phyloP scores from a whole-genome alignment of 2,329 filamentous ascomycete species.

The Pseudocercospora fuligena region DNA sequence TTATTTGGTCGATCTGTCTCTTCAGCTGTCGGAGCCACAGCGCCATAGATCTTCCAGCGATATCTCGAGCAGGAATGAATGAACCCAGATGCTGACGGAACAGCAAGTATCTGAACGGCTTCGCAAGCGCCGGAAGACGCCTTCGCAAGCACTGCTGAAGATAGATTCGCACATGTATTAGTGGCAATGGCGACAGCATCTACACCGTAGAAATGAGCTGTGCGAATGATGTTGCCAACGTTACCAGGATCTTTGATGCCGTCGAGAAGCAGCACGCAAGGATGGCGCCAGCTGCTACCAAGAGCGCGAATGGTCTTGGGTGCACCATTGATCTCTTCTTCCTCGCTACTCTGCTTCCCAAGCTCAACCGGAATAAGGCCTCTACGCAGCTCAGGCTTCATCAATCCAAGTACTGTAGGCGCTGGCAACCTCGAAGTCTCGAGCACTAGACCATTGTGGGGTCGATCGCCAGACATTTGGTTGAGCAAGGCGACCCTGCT shows the following conservation, averaged over 20 bases:
- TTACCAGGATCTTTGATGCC: constrained; percentile 83
- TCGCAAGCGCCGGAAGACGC: constrained; percentile 88
- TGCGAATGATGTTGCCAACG: constrained; percentile 84
- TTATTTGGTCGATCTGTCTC: background rate
- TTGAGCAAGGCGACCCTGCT: constrained; percentile 60
- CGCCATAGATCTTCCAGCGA: constrained; percentile 85
- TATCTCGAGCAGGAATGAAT: constrained; percentile 67
- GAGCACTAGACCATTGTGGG: constrained; percentile 88
- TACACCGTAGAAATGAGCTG: constrained; percentile 87
- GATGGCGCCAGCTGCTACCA: constrained; percentile 58
- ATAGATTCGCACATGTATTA: constrained; percentile 72
- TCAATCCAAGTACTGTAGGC: constrained; percentile 40
- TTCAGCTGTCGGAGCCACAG: constrained; percentile 55
- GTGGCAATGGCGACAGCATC: constrained; percentile 80
- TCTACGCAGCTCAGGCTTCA: constrained; percentile 36
- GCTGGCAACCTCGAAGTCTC: constrained; percentile 84
- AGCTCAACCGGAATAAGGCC: constrained; percentile 64
- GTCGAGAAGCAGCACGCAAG: constrained; percentile 75
- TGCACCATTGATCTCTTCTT: constrained; percentile 72
- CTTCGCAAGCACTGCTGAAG: constrained; percentile 79
- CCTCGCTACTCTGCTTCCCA: constrained; percentile 70
- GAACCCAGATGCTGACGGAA: constrained; percentile 71
- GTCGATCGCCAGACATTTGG: constrained; percentile 79
- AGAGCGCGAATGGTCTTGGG: constrained; percentile 56
- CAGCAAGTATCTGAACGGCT: constrained; percentile 72